phyloP scores from a whole-genome alignment of 192 early-diverging fungal species.

The Podila epicladia region DNA sequence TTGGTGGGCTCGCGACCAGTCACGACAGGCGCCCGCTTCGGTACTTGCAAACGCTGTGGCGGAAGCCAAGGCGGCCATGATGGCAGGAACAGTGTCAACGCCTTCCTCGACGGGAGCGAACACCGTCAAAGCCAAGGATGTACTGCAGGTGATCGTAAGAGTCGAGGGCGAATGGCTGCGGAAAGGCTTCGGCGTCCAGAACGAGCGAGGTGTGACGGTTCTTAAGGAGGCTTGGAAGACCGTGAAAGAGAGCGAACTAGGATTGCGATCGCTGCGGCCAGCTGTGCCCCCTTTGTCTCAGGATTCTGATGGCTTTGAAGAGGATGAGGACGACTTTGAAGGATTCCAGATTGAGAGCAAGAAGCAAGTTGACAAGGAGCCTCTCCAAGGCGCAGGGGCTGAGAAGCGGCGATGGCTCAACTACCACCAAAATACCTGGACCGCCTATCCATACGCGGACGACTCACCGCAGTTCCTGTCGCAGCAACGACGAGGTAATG shows the following conservation, averaged over 20 bases:
- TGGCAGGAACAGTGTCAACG: not conserved
- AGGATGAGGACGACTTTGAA: conserved; percentile 11
- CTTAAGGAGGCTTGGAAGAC: conserved; percentile 47
- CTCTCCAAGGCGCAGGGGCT: not conserved
- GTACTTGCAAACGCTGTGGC: not conserved
- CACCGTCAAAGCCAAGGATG: conserved; percentile 12
- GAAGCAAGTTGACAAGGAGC: not conserved
- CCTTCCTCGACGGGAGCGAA: conserved; percentile 3
- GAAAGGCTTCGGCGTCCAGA: conserved; percentile 43
- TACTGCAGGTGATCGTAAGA: conserved; percentile 35
- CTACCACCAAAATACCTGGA: conserved; percentile 46
- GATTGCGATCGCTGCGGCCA: conserved; percentile 19
- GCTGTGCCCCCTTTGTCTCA: not conserved
- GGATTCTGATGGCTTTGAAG: not conserved
- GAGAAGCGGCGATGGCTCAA: conserved; percentile 46
- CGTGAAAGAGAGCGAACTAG: conserved; percentile 35
- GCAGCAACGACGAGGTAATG: conserved; percentile 13
- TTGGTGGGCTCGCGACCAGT: conserved; percentile 45
- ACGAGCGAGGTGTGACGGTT: conserved; percentile 36
- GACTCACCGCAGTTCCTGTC: conserved; percentile 31
- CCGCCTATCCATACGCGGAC: conserved; percentile 37
- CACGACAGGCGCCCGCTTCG: not conserved
- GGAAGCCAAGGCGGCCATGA: not conserved
- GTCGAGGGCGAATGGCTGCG: conserved; percentile 45
- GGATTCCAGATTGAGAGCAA: conserved; percentile 4